Base-by-base conservation (phyloP, 345 rosid species). In the Salix brachista region DNA sequence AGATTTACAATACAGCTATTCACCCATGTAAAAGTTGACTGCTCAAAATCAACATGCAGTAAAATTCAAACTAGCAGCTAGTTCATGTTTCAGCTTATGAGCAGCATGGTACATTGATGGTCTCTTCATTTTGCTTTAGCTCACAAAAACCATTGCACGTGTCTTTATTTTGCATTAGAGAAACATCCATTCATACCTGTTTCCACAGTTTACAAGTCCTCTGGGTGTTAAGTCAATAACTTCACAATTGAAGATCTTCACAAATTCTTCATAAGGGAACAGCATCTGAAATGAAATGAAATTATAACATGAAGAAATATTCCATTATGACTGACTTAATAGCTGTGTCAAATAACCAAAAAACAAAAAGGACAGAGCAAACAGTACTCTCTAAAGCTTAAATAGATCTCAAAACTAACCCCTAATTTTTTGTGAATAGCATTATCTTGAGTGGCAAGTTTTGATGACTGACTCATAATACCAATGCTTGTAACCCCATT, bases 161-260 rank as follows among this genome's bases (percentile, higher is more conserved):
- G 10, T 23, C 28, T 58, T 23, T 58, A 56, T 56, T 56, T 23
- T 3, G 16, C 44, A 70, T n/a, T 23, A 19, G 41, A 14, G 61
- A 70, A 32, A 30, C 44, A 52, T 34, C 5, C 14, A 26, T n/a
- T 50, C 64, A 2, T 66, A 73, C 96, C 94, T 92, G 90, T 92
- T 92, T 75, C 97, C 97, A 68, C 92, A 88, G 84, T 92, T 92
- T 70, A 90, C 76, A 64, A 92, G 97, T 8, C 97, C 97, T 84
- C 94, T 91, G 42, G 97, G 97, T 65, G 86, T 88, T 71, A 91
- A 83, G 82, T 80, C 82, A 76, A 88, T 83, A 71, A 85, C 87
- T 76, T 89, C 91, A 73, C 85, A 87, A 61, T 86, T 93, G 81
- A 91, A 92, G 79, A 91, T 86, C 81, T 79, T 86, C 75, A 90